Evolutionary conservation across 306 rosid species (phyloP), one percentile per base, ranked within the genome.

Genomic region (Inga laurina): DNA sequence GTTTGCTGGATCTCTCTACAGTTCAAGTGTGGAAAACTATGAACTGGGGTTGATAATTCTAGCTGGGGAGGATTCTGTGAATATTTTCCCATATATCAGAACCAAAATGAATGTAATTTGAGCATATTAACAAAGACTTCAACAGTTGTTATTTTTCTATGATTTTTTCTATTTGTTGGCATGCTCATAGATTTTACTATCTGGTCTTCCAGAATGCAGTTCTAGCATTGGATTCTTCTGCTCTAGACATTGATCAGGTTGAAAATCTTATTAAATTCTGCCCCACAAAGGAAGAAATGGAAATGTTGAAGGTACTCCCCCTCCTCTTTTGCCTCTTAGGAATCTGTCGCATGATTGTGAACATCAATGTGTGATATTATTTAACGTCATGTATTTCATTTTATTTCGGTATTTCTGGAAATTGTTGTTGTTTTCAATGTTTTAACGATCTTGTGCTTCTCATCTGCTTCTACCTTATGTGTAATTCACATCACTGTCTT

Each of bases 281-380:
- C 83, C 99, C 99, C 57, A 90, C 97, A 43, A 93, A 94, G 83
- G 99, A 96, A 88, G 98, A 96, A 84, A 96, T 96, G 97, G 99
- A 96, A 84, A 86, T 90, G 30, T 83, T 96, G 74, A 93, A 90
- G 98, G 99, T 93, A 85, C 65, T 70, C 49, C 70, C 84, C 82
- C 72, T 24, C 39, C 74, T 62, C 15, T 51, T 21, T 22, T 32
- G 54, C 10, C 43, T 59, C 39, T 66, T 43, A 70, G 51, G 78
- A 79, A 56, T 62, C 43, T 45, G 30, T 70, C 48, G 14, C 69
- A 41, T 57, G 30, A 44, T 5, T 46, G 56, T 79, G 59, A 84
- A 76, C 37, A 65, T 66, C 67, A 64, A 54, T 52, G 72, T 10
- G 59, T 66, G 77, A 62, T 74, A 21, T 74, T n/a, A 57, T 84